phyloP scores from a whole-genome alignment of 2,329 filamentous ascomycete genomes.

The Beauveria australis region DNA sequence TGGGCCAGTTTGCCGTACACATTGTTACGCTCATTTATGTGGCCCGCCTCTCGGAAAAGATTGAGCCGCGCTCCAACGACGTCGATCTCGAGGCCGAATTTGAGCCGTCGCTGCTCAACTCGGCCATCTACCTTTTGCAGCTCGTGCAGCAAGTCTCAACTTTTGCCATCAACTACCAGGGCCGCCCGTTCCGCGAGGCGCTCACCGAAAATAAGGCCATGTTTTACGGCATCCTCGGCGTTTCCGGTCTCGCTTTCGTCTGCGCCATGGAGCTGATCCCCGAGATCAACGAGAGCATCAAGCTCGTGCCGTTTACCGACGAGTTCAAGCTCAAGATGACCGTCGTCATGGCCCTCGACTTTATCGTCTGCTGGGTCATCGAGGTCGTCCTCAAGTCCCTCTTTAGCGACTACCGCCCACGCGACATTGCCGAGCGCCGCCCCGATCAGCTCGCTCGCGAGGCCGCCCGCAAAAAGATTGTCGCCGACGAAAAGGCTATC shows the following conservation, averaged over 20 bases:
- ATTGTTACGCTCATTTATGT: conserved; percentile 93
- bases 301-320: conserved; percentile 77
- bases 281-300: conserved; percentile 88
- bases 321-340: conserved; percentile 90
- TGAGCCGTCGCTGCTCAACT: conserved; percentile 86
- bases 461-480: conserved; percentile 55
- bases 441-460: conserved; percentile 81
- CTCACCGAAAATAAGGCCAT: conserved; percentile 95
- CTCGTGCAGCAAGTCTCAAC: conserved; percentile 98
- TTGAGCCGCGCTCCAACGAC: conserved; percentile 59
- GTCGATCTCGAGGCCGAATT: conserved; percentile 95
- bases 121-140: conserved; percentile 91
- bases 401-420: conserved; percentile 87
- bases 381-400: conserved; percentile 76
- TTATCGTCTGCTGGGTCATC: conserved; percentile 75
- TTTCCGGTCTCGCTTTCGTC: conserved; percentile 83
- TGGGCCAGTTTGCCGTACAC: conserved; percentile 94
- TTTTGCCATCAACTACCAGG: conserved; percentile 99
- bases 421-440: conserved; percentile 82
- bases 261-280: conserved; percentile 94
- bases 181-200: conserved; percentile 91
- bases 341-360: conserved; percentile 77
- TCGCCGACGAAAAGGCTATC: conserved; percentile 38
- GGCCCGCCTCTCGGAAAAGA: conserved; percentile 74
- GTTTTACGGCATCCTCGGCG: conserved; percentile 92